A percentile compares a stretch with the other conserved stretches of the same genome.
Conservation (phyloP, 306 rosid genomes). For the Astragalus glycyphyllos region DNA sequence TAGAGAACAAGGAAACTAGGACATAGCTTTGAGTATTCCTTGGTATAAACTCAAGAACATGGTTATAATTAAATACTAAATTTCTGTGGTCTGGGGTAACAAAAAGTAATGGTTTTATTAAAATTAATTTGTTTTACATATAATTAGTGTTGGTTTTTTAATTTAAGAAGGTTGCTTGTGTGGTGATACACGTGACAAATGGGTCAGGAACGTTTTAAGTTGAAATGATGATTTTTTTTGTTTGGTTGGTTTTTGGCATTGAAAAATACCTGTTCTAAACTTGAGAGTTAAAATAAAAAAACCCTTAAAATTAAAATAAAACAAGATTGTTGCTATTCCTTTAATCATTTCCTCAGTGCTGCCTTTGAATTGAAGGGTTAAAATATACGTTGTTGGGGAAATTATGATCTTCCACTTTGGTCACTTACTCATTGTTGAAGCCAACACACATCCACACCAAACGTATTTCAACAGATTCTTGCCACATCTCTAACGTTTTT, state of each 20-base stretch:
- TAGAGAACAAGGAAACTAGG: constrained; percentile 35
- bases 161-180: not conserved
- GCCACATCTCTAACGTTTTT: too few relatives aligned
- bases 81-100: not conserved
- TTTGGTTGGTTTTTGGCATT: constrained; percentile 2
- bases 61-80: not conserved
- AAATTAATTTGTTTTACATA: not conserved
- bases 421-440: constrained; percentile 41
- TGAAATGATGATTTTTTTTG: constrained; percentile 16
- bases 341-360: constrained; percentile 17
- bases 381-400: constrained; percentile 3
- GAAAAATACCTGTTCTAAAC: constrained; percentile 41
- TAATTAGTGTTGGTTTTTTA: not conserved
- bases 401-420: constrained; percentile 17
- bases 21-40: constrained; percentile 30
- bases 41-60: constrained; percentile 36
- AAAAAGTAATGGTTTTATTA: not conserved
- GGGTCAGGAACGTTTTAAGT: constrained; percentile 20
- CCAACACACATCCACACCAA: constrained; percentile 27
- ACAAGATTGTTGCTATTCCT: constrained; percentile 21
- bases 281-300: constrained; percentile 14
- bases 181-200: constrained; percentile 29
- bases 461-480: too few relatives aligned
- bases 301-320: not conserved
- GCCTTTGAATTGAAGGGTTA: constrained; percentile 33